Evolutionary conservation across 106 monocot species (phyloP), one percentile per base, ranked within the genome.

Genomic region (Dendrobium nobile): DNA sequence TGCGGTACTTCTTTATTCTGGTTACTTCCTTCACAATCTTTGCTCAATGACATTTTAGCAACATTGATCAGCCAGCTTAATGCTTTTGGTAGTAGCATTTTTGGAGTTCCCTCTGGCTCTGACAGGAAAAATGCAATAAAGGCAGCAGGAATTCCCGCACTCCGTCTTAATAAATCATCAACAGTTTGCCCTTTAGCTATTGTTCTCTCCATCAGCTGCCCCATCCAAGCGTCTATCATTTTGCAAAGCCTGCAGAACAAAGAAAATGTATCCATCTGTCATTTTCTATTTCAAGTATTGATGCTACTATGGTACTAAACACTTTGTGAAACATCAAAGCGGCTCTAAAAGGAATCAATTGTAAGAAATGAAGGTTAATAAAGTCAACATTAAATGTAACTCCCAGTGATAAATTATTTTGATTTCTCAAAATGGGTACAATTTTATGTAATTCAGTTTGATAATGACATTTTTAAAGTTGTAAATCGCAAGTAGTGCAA

Each of bases 61-160:
- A 93, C 79, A 79, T 88, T 88, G 80, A 93, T 90, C 44, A 99
- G 80, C 91, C 92, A 91, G 67, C 82, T 75, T 72, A 99, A 85
- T 75, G 95, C 92, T 16, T 77, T 81, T 56, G 99, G 95, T 75
- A 99, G 92, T 64, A 95, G 85, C 47, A 93, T 93, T 79, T 99
- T 99, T 74, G 99, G 99, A 72, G 90, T 86, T 84, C 95, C 95
- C 81, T 95, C 95, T 51, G 99, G 99, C 54, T 99, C 99, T 70
- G 99, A 88, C 61, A 99, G 88, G 73, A 99, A 99, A 73, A 99
- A 79, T 31, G 99, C 95, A 79, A 95, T 93, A 77, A 91, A 99
- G 33, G 99, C 93, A 65, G 99, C 99, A 80, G 99, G 99, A 73
- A 99, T 99, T 72, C 99, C 99, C 26, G 99, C 99, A 88, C 99